Percentiles rank a stretch among this genome's conserved stretches.
Conservation (phyloP, 306 rosid genomes). For the Hylodesmum podocarpum region DNA sequence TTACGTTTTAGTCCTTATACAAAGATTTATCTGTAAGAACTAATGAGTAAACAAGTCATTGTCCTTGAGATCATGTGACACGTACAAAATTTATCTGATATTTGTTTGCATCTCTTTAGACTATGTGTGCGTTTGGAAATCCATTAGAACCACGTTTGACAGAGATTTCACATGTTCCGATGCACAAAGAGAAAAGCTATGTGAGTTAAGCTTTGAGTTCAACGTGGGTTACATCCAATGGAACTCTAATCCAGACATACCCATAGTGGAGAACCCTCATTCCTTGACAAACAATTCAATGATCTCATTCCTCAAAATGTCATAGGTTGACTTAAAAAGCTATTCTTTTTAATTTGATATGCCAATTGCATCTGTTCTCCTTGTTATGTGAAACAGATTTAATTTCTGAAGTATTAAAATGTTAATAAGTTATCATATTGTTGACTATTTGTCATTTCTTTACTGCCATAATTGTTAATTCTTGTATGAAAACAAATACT, state of each 20-base stretch:
- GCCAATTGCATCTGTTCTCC: background rate
- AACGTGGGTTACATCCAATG: too few relatives aligned
- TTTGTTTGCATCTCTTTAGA: background rate
- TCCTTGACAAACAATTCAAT: background rate
- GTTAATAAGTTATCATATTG: background rate
- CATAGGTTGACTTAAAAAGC: background rate
- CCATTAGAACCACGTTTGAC: too few relatives aligned
- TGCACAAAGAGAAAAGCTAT: too few relatives aligned
- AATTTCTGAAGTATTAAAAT: conserved; percentile 17
- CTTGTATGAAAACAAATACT: background rate
- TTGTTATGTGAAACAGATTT: background rate
- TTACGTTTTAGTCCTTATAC: too few relatives aligned
- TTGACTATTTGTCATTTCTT: conserved; percentile 18
- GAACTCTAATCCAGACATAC: too few relatives aligned
- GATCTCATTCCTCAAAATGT: background rate
- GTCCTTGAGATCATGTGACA: background rate
- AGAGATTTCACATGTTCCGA: too few relatives aligned
- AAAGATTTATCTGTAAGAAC: too few relatives aligned
- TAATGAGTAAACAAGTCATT: background rate
- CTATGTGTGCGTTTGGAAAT: too few relatives aligned
- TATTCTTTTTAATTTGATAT: background rate
- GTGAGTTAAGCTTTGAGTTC: too few relatives aligned
- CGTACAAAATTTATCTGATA: background rate
- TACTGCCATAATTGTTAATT: background rate
- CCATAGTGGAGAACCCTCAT: background rate